These are phyloP conservation scores for Tricholoma furcatifolium DNA, from an alignment of 768 basidiomycete genomes.

Conservation along the genomic window DNA sequence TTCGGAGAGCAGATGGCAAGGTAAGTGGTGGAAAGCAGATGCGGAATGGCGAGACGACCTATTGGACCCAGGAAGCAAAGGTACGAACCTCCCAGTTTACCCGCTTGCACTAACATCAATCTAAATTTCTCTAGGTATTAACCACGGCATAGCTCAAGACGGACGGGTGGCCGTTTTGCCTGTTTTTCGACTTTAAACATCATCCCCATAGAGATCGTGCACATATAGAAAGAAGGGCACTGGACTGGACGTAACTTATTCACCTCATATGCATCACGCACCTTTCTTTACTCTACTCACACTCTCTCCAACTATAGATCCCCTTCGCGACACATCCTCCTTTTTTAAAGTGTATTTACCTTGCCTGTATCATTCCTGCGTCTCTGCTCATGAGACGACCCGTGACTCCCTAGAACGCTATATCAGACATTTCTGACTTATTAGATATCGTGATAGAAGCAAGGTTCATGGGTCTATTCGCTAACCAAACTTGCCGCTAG, in stretches of 20 bases:
- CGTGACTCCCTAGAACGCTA: too few species aligned
- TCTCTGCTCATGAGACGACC: neutral
- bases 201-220: neutral
- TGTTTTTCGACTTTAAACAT: constrained; percentile 30
- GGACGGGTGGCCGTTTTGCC: constrained; percentile 80
- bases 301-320: neutral
- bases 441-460: too few species aligned
- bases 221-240: neutral
- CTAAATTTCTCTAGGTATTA: constrained; percentile 52
- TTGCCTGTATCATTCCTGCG: neutral
- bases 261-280: constrained; percentile 3
- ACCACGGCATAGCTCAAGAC: constrained; percentile 80
- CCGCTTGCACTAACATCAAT: neutral
- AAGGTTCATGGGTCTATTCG: too few species aligned
- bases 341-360: neutral
- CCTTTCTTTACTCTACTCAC: constrained; percentile 2
- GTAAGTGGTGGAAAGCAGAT: constrained; percentile 72
- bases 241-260: constrained; percentile 11
- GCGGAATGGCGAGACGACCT: constrained; percentile 76
- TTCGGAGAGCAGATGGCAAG: constrained; percentile 58
- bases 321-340: neutral
- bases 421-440: neutral
- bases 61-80: constrained; percentile 64
- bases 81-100: constrained; percentile 36
- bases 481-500: too few species aligned